Base-by-base conservation (phyloP, 805 yeast species). In the Naumovozyma baii region DNA sequence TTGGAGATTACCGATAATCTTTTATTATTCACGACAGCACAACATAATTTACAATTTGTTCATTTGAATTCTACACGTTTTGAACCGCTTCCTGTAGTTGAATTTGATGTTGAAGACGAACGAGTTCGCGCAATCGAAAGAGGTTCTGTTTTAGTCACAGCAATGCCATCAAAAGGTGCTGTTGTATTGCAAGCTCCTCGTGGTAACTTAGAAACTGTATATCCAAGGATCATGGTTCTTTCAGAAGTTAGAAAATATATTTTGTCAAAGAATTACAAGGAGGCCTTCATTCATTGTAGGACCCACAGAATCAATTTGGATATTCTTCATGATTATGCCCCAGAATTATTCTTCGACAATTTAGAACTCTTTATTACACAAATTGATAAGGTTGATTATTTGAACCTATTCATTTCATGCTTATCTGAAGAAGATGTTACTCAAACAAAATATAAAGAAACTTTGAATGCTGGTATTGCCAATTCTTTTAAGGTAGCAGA, bases 201-300 rank as follows among this genome's bases (percentile, higher is more conserved):
- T 58, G 99, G 99, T 45, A 92, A 92, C 54, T 66, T 92, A 49
- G 99, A 92, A 61, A 87, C 97, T 0, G 83, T 92, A 15, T 80
- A 77, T 53, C 98, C 99, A 12, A 73, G 98, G 59, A 83, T 92
- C 34, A 78, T 92, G 82, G 94, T 90, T 3, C 65, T 92, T 31
- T 73, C 83, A 10, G 92, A 81, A 17, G 94, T 92, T 18, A 73
- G 98, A 48, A 68, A 72, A 26, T 70, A 72, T 48, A 85, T 92
- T 44, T 67, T 71, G 26, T 63, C 67, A 1, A 67, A 62, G 41
- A 65, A 75, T 28, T 92, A 81, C 52, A 66, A 63, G 35, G 69
- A 69, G n/a, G 98, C 98, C 0, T 87, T 90, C 51, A 49, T 74
- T 33, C 73, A 80, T 5, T 92, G 97, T 65, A 76, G 96, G 47